phyloP scores from a whole-genome alignment of 2,329 filamentous ascomycete species.

The Fusarium hostae region DNA sequence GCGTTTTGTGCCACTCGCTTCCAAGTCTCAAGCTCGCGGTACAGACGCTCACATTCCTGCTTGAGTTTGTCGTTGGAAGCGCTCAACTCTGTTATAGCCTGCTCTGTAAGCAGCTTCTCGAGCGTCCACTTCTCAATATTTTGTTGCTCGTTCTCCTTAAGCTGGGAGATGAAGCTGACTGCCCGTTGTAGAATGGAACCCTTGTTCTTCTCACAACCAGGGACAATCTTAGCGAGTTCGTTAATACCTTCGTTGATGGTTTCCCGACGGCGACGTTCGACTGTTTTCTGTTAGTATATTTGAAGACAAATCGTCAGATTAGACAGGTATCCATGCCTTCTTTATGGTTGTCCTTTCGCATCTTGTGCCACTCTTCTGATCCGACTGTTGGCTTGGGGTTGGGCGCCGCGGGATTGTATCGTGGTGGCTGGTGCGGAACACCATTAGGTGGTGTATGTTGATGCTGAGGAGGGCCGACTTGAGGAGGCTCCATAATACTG shows the following conservation, averaged over 20 bases:
- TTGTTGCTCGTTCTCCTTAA: constrained; percentile 92
- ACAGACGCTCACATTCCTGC: constrained; percentile 79
- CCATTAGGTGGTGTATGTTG: constrained; percentile 55
- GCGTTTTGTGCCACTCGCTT: constrained; percentile 74
- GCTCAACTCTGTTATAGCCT: constrained; percentile 88
- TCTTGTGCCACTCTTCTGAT: constrained; percentile 97
- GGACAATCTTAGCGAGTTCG: constrained; percentile 96
- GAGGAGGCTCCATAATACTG: constrained; percentile 45
- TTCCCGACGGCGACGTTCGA: constrained; percentile 94
- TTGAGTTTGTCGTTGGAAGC: constrained; percentile 89
- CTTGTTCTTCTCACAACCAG: constrained; percentile 98
- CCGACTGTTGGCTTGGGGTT: constrained; percentile 87
- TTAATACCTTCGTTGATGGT: constrained; percentile 99
- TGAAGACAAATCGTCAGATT: not conserved
- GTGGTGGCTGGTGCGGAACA: constrained; percentile 47
- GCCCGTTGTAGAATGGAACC: constrained; percentile 94
- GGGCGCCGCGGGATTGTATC: constrained; percentile 54
- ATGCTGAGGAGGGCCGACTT: constrained; percentile 40
- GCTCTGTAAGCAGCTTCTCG: constrained; percentile 89
- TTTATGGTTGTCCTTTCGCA: constrained; percentile 98
- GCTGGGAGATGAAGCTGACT: constrained; percentile 91
- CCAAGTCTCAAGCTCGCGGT: constrained; percentile 82
- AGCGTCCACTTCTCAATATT: constrained; percentile 96
- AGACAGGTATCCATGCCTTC: constrained; percentile 76
- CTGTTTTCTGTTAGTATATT: constrained; percentile 59